Evolutionary conservation across 495 filamentous ascomycete genomes (phyloP), one percentile per base, ranked within the genome.

Genomic region (Baudoinia panamericana): DNA sequence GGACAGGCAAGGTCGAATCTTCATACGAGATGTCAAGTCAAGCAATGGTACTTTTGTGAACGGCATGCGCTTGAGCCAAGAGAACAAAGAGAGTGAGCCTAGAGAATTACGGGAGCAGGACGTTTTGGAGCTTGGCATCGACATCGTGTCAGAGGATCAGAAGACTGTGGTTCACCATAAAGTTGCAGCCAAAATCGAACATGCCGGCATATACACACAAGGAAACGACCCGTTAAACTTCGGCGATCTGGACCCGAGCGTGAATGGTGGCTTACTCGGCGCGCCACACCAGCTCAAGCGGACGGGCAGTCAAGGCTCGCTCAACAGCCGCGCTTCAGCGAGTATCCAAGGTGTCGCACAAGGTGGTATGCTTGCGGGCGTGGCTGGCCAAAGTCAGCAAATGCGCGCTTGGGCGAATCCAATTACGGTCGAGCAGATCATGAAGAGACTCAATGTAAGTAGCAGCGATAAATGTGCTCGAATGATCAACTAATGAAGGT

Each of bases 11-110:
- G 88, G 90, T 11, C 93, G 90, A 55, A 76, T 97, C 38, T 96
- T 78, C 76, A 96, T 97, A 51, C 76, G 85, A 24, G 90, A 97
- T 63, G 80, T 97, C 48, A 96, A 94, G 58, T 96, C 90, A 3
- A 96, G 90, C 2, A 97, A 97, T 53, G 90, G 90, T 28, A 97
- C 90, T 0, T 97, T 97, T 60, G 87, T 97, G 38, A 97, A 95
- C 44, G 85, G 84, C n/a, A 70, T 76, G 13, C 75, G 90, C 18
- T 57, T 97, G 35, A 95, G 90, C 7, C 80, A 73, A 20, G 90
- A 97, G 53, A 95, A 93, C 52, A 71, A 83, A 45, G 90, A 97
- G 52, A 94, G 87, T 1, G 90, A 97, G 29, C 84, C 90, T 0
- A 84, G 94, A 49, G 84, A 94, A 51, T 63, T 97, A 19, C 75